Percentiles rank a stretch among this genome's conserved stretches.
Evolutionary conservation across 2,329 filamentous ascomycete species (phyloP).

Genomic region (Trichoderma semiorbis): DNA sequence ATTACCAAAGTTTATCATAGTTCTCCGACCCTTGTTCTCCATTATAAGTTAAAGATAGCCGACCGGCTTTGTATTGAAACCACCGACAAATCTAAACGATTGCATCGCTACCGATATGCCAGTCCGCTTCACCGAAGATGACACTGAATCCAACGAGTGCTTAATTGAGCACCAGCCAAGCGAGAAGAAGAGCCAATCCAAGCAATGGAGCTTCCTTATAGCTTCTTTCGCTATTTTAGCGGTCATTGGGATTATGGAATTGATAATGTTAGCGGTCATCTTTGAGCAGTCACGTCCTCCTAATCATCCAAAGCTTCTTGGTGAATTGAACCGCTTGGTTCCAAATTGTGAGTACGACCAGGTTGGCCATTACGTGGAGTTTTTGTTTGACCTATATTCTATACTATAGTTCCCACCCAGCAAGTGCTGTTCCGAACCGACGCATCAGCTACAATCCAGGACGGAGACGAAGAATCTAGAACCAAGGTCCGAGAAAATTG

Average conservation of each 20-base stretch:
- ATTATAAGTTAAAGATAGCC: background rate
- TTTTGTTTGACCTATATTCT: background rate
- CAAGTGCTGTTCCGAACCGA: background rate
- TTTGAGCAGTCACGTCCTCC: background rate
- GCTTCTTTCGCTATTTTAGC: background rate
- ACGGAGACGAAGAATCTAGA: background rate
- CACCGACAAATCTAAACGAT: background rate
- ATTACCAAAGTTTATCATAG: background rate
- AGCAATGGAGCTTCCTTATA: background rate
- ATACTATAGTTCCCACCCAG: background rate
- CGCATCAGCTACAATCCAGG: background rate
- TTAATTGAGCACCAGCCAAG: background rate
- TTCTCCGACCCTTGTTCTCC: background rate
- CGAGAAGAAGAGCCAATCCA: background rate
- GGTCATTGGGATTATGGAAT: background rate
- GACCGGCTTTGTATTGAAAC: background rate
- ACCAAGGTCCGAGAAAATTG: background rate
- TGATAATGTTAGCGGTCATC: background rate
- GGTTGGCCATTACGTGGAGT: background rate
- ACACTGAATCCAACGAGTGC: background rate
- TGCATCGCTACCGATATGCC: background rate
- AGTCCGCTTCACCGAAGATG: background rate
- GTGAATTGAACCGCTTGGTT: slow-evolving; percentile 2
- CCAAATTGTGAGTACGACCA: background rate
- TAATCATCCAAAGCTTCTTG: background rate